Evolutionary conservation across 495 filamentous ascomycete species (phyloP).

Genomic region (Talaromyces nanjingensis): DNA sequence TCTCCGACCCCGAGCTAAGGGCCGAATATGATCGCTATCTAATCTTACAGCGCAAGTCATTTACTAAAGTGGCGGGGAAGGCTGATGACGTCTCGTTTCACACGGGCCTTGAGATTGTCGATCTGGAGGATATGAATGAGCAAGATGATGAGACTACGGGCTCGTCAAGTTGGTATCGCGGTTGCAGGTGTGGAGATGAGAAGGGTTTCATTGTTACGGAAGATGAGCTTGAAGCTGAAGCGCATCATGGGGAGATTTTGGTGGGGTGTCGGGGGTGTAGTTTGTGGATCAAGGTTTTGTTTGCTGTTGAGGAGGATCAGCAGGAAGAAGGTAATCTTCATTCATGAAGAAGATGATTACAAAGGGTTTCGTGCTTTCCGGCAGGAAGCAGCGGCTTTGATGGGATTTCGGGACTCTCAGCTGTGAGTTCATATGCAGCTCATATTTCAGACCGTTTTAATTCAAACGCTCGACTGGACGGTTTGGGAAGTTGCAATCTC

Average conservation of each 20-base stretch:
- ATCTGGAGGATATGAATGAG: conserved; percentile 64
- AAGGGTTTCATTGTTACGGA: conserved; percentile 65
- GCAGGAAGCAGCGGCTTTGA: background rate
- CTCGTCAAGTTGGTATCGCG: conserved; percentile 49
- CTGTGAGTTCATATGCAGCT: background rate
- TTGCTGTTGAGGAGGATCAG: conserved; percentile 38
- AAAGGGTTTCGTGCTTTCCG: background rate
- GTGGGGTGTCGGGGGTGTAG: conserved; percentile 77
- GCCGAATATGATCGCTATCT: conserved; percentile 60
- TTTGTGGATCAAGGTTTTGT: conserved; percentile 70
- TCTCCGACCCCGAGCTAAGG: conserved; percentile 52
- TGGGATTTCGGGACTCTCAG: background rate
- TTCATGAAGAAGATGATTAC: background rate
- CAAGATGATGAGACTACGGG: background rate
- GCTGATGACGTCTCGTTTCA: conserved; percentile 35
- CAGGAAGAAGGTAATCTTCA: background rate
- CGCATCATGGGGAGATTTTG: conserved; percentile 59
- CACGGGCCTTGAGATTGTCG: conserved; percentile 71
- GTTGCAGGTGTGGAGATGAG: conserved; percentile 76
- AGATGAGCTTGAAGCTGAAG: conserved; percentile 59
- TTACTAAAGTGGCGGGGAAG: conserved; percentile 18
- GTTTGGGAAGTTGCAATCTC: background rate
- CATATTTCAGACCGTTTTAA: background rate
- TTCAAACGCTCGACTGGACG: background rate
- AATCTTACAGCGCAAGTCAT: conserved; percentile 22